phyloP scores from a whole-genome alignment of 2,329 filamentous ascomycete genomes.

The Pseudogymnoascus sp. region DNA sequence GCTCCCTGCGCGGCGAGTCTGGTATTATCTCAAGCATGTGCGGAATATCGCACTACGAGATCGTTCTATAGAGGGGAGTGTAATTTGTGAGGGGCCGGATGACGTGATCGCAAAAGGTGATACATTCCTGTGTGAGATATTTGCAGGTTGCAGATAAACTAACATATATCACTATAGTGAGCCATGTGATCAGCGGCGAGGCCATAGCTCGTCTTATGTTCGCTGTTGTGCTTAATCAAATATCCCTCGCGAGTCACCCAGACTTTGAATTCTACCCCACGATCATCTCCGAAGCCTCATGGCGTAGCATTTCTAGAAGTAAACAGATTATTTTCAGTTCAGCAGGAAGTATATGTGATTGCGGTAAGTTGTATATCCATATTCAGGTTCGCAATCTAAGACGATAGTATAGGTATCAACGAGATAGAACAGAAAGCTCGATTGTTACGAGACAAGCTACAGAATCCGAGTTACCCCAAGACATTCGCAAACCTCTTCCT shows the following conservation, averaged over 20 bases:
- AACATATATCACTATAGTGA: conserved; percentile 11
- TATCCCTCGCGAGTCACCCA: conserved; percentile 4
- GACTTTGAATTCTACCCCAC: conserved; percentile 10
- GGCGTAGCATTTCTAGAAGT: conserved; percentile 11
- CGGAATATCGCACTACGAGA: conserved; percentile 12
- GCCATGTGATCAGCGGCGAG: conserved; percentile 2
- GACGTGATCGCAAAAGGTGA: conserved; percentile 18
- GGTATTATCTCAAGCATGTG: conserved; percentile 21
- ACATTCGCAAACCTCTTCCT: conserved; percentile 2
- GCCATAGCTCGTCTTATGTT: background rate
- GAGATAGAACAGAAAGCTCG: conserved; percentile 15
- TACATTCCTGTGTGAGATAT: conserved; percentile 11
- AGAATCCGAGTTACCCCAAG: background rate
- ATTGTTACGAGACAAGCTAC: conserved; percentile 6
- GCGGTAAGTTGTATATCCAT: conserved; percentile 15
- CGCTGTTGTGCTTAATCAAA: background rate
- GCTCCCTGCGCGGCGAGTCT: conserved; percentile 24
- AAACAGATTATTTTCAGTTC: conserved; percentile 1
- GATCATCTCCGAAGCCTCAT: conserved; percentile 11
- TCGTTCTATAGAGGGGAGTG: background rate
- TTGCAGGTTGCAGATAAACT: conserved; percentile 10
- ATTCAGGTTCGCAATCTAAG: conserved; percentile 9
- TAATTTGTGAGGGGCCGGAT: conserved; percentile 15
- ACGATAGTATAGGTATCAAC: conserved; percentile 14
- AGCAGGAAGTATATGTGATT: conserved; percentile 18